A percentile compares a stretch with the other conserved stretches of the same genome.
Evolutionary conservation across 1,139 yeast species (phyloP).

Genomic region (Nakaseomyces bracarensis): DNA sequence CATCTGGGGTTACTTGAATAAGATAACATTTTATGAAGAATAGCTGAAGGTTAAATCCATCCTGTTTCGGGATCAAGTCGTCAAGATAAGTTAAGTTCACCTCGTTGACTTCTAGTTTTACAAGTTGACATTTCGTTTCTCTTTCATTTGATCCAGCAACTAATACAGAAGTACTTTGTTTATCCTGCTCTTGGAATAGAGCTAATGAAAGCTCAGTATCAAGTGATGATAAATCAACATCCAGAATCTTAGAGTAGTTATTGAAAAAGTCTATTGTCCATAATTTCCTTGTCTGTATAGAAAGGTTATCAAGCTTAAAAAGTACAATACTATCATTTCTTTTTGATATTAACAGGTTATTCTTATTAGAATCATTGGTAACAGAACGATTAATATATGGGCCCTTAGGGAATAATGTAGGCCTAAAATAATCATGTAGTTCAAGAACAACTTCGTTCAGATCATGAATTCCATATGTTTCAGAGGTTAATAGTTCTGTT

Average conservation of each 20-base stretch:
- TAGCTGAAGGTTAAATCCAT: background rate
- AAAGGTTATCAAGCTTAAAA: constrained; percentile 1
- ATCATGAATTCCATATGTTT: background rate
- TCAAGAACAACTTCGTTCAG: background rate
- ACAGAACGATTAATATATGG: constrained; percentile 1
- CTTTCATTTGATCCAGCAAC: background rate
- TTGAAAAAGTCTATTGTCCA: background rate
- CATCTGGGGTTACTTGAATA: background rate
- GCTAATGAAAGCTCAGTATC: background rate
- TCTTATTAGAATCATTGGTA: background rate
- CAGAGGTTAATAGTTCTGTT: background rate
- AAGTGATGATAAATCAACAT: background rate
- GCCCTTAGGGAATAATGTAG: constrained; percentile 1
- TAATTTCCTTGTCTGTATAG: background rate
- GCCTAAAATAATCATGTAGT: background rate
- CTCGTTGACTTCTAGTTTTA: background rate
- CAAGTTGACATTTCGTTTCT: background rate
- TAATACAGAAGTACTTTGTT: background rate
- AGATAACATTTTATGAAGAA: background rate
- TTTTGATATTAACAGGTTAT: background rate
- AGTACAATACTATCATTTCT: background rate
- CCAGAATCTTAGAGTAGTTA: background rate
- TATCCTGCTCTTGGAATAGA: background rate
- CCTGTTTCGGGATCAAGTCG: constrained; percentile 1
- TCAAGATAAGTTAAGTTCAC: background rate